Percentiles rank a stretch among this genome's conserved stretches.
phyloP scores from a whole-genome alignment of 2,329 filamentous ascomycete genomes.

The Neurospora crassa region DNA sequence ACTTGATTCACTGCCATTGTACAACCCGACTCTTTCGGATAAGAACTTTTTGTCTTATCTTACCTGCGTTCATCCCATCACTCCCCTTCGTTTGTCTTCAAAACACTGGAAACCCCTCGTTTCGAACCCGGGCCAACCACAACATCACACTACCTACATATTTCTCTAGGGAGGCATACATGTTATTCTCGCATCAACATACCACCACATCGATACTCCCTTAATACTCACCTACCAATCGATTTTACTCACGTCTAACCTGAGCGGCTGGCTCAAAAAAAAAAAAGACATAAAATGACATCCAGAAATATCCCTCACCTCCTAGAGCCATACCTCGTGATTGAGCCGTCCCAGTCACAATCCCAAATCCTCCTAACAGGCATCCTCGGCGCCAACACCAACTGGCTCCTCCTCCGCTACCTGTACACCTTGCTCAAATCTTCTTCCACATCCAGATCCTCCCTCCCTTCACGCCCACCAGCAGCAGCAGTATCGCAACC shows the following conservation, averaged over 20 bases:
- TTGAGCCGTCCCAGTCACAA: constrained; percentile 39
- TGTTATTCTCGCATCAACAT: neutral
- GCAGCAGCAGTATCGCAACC: constrained; percentile 7
- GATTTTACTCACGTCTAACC: neutral
- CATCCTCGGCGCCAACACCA: constrained; percentile 53
- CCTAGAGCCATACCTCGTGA: constrained; percentile 46
- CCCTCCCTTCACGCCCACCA: constrained; percentile 2
- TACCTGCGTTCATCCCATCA: neutral
- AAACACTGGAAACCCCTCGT: neutral
- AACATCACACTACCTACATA: neutral
- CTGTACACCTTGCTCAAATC: constrained; percentile 35
- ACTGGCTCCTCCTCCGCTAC: constrained; percentile 55
- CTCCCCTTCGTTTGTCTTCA: neutral
- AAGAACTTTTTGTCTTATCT: neutral
- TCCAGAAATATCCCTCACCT: constrained; percentile 49
- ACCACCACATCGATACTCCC: neutral
- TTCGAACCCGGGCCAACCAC: neutral
- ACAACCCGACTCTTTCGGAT: neutral
- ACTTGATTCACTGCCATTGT: neutral
- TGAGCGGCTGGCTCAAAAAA: neutral
- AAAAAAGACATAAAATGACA: constrained; percentile 26
- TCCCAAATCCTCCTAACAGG: constrained; percentile 59
- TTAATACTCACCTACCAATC: too few relatives aligned
- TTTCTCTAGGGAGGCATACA: neutral
- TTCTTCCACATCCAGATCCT: neutral